phyloP scores from a whole-genome alignment of 768 basidiomycete genomes.

The Pleurotus ostreatus region DNA sequence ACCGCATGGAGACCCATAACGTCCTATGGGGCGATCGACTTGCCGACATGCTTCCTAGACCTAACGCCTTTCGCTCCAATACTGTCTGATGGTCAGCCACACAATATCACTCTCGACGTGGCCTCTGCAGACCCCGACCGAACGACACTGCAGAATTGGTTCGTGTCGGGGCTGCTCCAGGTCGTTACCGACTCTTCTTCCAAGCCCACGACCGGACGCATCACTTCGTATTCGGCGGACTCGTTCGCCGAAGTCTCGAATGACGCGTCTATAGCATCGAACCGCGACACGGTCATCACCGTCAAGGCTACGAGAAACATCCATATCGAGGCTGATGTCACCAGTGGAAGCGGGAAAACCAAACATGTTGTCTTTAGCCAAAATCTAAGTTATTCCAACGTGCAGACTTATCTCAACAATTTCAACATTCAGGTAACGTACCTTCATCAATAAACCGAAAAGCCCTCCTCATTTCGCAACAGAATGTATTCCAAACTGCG shows the following conservation, averaged over 20 bases:
- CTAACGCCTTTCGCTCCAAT: conserved; percentile 73
- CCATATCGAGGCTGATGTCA: conserved; percentile 56
- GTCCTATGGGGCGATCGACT: conserved; percentile 71
- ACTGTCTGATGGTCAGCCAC: conserved; percentile 63
- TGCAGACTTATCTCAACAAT: conserved; percentile 55
- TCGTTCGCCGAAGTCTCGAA: conserved; percentile 52
- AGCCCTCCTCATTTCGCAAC: conserved; percentile 3
- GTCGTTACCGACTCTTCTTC: conserved; percentile 62
- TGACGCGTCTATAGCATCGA: conserved; percentile 35
- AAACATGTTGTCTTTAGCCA: conserved; percentile 63
- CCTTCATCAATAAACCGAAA: background rate
- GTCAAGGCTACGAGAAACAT: conserved; percentile 57
- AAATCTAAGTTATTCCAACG: conserved; percentile 54
- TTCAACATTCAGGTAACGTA: conserved; percentile 32
- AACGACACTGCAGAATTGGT: conserved; percentile 73
- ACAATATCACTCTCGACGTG: conserved; percentile 71
- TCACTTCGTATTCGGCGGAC: conserved; percentile 52
- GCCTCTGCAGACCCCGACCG: conserved; percentile 64
- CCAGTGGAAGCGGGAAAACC: conserved; percentile 54
- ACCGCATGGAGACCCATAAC: conserved; percentile 74
- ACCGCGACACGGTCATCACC: conserved; percentile 55
- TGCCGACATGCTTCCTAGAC: conserved; percentile 76
- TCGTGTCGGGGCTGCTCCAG: conserved; percentile 67
- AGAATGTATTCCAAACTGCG: conserved; percentile 40
- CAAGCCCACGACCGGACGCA: conserved; percentile 62